These are phyloP conservation scores for Termitomyces sp. DNA, from an alignment of 768 basidiomycete genomes.

Conservation along the genomic window DNA sequence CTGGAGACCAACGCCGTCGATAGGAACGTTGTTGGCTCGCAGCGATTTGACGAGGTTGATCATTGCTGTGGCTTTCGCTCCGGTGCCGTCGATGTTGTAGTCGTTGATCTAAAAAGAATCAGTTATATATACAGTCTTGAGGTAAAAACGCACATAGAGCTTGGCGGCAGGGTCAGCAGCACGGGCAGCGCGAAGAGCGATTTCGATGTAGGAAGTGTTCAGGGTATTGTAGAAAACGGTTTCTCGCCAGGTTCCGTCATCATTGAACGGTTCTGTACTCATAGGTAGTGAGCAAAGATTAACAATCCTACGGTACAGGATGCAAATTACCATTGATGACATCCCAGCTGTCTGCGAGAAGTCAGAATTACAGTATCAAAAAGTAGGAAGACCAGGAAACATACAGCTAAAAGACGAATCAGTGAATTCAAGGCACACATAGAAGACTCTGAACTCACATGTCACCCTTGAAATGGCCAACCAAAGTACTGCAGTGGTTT, in stretches of 20 bases:
- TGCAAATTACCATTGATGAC: constrained; percentile 30
- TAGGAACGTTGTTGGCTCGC: constrained; percentile 38
- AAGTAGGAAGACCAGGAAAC: not conserved
- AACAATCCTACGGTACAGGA: not conserved
- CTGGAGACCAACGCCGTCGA: constrained; percentile 61
- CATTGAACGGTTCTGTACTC: constrained; percentile 52
- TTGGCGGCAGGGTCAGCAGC: constrained; percentile 50
- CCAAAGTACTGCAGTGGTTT: constrained; percentile 44
- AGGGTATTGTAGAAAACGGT: constrained; percentile 49
- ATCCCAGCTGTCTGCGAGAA: constrained; percentile 31
- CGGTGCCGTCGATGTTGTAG: constrained; percentile 35
- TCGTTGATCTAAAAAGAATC: constrained; percentile 25
- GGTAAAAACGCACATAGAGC: constrained; percentile 37
- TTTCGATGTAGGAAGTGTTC: constrained; percentile 41
- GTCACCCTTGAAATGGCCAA: constrained; percentile 48
- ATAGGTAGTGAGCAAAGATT: not conserved
- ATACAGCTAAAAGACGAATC: not conserved
- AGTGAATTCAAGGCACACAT: not conserved
- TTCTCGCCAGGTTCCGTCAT: constrained; percentile 50
- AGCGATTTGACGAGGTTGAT: constrained; percentile 45
- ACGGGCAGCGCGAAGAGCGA: constrained; percentile 50
- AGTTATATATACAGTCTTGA: not conserved
- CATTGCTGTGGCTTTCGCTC: constrained; percentile 51
- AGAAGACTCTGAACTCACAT: constrained; percentile 25
- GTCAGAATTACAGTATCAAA: not conserved